phyloP scores from a whole-genome alignment of 2,329 filamentous ascomycete species.

The Hypoxylon sp. region DNA sequence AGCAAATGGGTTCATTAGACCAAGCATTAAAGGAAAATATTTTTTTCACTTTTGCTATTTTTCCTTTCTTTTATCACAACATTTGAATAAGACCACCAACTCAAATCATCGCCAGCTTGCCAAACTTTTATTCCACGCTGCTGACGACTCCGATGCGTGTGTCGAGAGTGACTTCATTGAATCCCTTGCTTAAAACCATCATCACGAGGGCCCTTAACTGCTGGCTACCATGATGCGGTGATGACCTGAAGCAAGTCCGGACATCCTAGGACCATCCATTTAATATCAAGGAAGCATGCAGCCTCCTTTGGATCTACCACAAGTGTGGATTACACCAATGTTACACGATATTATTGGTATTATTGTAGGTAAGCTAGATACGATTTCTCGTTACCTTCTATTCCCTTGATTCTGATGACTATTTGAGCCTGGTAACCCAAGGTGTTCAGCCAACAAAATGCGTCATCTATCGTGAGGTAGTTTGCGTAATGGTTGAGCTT shows the following conservation, averaged over 20 bases:
- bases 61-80: conserved; percentile 50
- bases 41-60: conserved; percentile 44
- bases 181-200: conserved; percentile 77
- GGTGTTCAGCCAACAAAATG: conserved; percentile 50
- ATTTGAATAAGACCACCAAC: conserved; percentile 61
- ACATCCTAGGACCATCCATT: conserved; percentile 59
- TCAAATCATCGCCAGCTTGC: conserved; percentile 61
- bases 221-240: conserved; percentile 75
- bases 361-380: conserved; percentile 33
- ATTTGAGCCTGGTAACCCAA: conserved; percentile 54
- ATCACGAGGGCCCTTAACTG: conserved; percentile 75
- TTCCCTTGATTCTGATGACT: conserved; percentile 50
- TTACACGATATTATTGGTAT: conserved; percentile 7
- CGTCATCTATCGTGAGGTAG: conserved; percentile 23
- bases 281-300: conserved; percentile 13
- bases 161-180: conserved; percentile 69
- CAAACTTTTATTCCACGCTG: conserved; percentile 54
- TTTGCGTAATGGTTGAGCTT: conserved; percentile 51
- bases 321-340: not conserved
- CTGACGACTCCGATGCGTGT: conserved; percentile 68
- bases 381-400: conserved; percentile 12
- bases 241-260: conserved; percentile 76
- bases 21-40: not conserved
- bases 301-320: conserved; percentile 2
- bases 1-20: conserved; percentile 42